Evolutionary conservation across 2,329 filamentous ascomycete genomes (phyloP).

Genomic region (Colletotrichum nymphaeae): DNA sequence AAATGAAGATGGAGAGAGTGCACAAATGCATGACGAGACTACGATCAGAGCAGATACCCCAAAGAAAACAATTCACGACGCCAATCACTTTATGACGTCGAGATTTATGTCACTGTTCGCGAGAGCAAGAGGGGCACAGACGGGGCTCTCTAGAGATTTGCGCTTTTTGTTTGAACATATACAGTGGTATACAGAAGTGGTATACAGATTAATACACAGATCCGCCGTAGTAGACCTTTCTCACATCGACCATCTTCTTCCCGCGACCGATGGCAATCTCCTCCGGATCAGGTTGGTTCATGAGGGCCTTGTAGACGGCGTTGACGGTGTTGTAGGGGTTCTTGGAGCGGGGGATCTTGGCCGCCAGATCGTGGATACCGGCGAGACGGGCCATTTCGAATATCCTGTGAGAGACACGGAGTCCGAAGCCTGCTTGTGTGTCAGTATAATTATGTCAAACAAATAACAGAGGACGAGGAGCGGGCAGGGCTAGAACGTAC

Average conservation of each 20-base stretch:
- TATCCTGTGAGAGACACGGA: conserved; percentile 90
- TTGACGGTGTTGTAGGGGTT: conserved; percentile 99
- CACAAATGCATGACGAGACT: neutral
- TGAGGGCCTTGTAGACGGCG: conserved; percentile 85
- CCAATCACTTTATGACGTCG: neutral
- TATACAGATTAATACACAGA: conserved; percentile 64
- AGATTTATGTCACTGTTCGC: neutral
- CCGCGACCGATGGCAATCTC: conserved; percentile 89
- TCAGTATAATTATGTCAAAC: neutral
- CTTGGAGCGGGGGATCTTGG: conserved; percentile 83
- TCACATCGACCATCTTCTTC: conserved; percentile 94
- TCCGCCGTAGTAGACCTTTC: conserved; percentile 97
- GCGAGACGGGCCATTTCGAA: conserved; percentile 92
- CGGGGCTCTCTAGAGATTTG: conserved; percentile 24
- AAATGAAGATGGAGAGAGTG: neutral
- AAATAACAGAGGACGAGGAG: neutral
- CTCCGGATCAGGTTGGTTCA: conserved; percentile 87
- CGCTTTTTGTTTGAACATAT: conserved; percentile 29
- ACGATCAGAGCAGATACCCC: conserved; percentile 8
- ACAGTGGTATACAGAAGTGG: conserved; percentile 31
- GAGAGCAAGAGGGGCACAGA: neutral
- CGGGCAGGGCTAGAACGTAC: conserved; percentile 62
- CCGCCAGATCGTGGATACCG: conserved; percentile 89
- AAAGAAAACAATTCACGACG: neutral
- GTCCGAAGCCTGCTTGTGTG: conserved; percentile 79